Evolutionary conservation across 192 early-diverging fungal species (phyloP), one percentile per base, ranked within the genome.

Genomic region (Kickxella alabastrina): DNA sequence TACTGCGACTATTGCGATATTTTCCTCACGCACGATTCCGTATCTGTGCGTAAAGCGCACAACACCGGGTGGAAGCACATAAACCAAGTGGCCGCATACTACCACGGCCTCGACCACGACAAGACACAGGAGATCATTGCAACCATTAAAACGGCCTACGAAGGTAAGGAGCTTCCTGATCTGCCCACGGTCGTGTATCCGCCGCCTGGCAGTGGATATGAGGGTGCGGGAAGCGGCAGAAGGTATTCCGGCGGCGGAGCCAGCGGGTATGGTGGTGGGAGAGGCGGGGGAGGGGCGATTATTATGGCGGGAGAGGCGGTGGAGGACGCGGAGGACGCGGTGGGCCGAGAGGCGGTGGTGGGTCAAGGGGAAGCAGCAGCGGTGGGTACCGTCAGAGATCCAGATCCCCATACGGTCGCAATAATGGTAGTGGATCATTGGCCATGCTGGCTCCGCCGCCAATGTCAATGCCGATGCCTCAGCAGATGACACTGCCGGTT

Each of bases 1-100:
- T 93, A 93, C 62, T 93, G 91, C 62, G 94, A 97, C 55, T 97
- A 97, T 71, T 97, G 95, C 70, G 95, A 97, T 70, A 94, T 97
- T 52, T 94, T 92, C 62, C 71, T 97, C 18, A 97, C 93, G 8
- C 95, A 97, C 62, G 95, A 92, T 65, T 87, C 88, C 46, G 75
- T 85, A 18, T 87, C 89, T 10, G 92, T 97, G 21, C 79, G 95
- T 47, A 93, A 91, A 69, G 87, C 91, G 6, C 95, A 98, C 67
- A 96, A 96, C 79, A 81, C 85, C 18, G 95, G 95, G 35, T 92
- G 92, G 85, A 95, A 92, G 65, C 95, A 98, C 68, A 79, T 86
- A 40, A 79, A 88, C 72, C 88, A 93, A 49, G 95, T 98, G 54
- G 82, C 89, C 54, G 87, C 85, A 26, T 98, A 98, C 69, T 98